phyloP scores from a whole-genome alignment of 495 filamentous ascomycete species.

The Xylaria castorea region DNA sequence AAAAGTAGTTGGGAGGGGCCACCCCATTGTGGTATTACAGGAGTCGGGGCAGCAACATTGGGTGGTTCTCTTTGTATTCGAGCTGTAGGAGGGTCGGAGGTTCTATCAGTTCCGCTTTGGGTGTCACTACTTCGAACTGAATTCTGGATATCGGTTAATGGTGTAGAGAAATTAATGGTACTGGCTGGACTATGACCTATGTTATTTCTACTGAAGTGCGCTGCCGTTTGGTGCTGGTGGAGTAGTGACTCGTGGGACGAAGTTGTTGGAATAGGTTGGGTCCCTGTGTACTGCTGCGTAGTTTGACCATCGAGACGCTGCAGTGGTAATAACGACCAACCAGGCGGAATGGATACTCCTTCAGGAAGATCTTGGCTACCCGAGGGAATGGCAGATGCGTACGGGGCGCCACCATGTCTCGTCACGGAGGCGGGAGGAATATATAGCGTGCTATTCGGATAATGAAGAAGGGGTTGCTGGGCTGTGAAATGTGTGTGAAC shows the following conservation, averaged over 20 bases:
- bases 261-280: constrained; percentile 32
- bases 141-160: neutral
- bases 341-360: constrained; percentile 73
- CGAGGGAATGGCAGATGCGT: constrained; percentile 59
- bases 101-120: neutral
- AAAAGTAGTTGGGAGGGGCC: constrained; percentile 47
- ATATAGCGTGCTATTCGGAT: constrained; percentile 33
- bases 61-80: constrained; percentile 34
- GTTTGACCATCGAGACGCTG: constrained; percentile 58
- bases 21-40: constrained; percentile 54
- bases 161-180: neutral
- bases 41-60: constrained; percentile 47
- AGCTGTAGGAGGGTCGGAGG: constrained; percentile 17
- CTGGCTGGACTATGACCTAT: neutral
- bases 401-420: constrained; percentile 50
- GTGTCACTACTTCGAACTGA: constrained; percentile 8
- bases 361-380: constrained; percentile 74
- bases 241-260: constrained; percentile 21
- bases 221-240: constrained; percentile 1
- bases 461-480: constrained; percentile 32
- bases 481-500: constrained; percentile 26
- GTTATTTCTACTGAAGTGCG: constrained; percentile 8
- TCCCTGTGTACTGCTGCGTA: constrained; percentile 28
- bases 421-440: constrained; percentile 45
- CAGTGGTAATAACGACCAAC: constrained; percentile 77